Evolutionary conservation across 2,329 filamentous ascomycete species (phyloP), one percentile per base, ranked within the genome.

Genomic region (Scedosporium dehoogii): DNA sequence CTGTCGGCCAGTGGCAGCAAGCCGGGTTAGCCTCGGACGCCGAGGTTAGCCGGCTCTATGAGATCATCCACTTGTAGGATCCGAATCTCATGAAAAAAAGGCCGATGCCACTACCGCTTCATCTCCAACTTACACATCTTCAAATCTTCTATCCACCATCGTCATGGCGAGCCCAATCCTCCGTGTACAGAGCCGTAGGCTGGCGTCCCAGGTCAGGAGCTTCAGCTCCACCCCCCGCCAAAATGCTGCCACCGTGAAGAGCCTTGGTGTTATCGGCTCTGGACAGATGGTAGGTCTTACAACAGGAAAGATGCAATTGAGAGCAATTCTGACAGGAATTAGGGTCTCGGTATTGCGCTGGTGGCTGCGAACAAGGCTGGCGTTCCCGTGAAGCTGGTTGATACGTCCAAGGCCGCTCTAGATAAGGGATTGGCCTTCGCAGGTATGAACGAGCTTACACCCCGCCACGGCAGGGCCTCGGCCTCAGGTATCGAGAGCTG

Each of bases 271-370:
- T 59, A 82, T 99, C 71, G 94, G 94, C 67, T 92, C 93, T 61
- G 94, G 94, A 29, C 94, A 97, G 74, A 97, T 97, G 92, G 92
- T 96, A 76, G 71, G 81, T 73, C 65, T 12, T 56, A 55, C 16
- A n/a, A 6, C 18, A 18, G 57, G 10, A 12, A 59, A 53, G 41
- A 14, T 42, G 25, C 16, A 3, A n/a, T 38, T 59, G 56, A 42
- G 14, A 55, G 12, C 25, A n/a, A 12, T 10, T 55, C 67, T 69
- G 48, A 72, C 71, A 38, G 16, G 53, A 42, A 14, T 53, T 69
- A 97, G 93, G 94, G 94, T 64, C 79, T 99, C 55, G 94, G 94
- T 64, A 99, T 99, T 73, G 94, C 94, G 59, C 85, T 99, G 16
- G 93, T 99, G 57, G 94, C 93, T 59, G 91, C 93, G 53, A 87